A percentile compares a stretch with the other conserved stretches of the same genome.
These are phyloP conservation scores for Farysia itapuensis DNA, from an alignment of 1,284 basidiomycete genomes.

Conservation along the genomic window DNA sequence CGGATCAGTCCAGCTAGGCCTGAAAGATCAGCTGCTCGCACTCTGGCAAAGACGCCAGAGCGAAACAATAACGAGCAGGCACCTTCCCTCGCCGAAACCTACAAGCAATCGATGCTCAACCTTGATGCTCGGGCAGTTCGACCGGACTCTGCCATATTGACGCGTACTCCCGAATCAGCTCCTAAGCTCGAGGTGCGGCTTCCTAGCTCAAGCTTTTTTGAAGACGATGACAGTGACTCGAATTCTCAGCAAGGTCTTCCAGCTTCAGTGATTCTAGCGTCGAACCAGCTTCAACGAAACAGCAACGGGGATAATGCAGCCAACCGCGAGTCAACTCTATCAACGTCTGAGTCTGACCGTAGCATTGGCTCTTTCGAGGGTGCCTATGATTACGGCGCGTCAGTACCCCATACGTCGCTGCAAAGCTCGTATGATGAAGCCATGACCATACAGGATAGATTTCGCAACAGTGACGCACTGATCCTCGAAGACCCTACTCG, in stretches of 20 bases:
- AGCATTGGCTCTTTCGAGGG: constrained; percentile 3
- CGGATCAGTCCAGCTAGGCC: no score
- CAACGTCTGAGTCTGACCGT: not conserved
- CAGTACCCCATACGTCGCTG: constrained; percentile 1
- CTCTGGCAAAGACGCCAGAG: no score
- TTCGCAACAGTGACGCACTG: constrained; percentile 4
- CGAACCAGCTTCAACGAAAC: not conserved
- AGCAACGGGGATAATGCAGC: not conserved
- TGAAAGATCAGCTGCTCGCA: no score
- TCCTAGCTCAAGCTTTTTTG: constrained; percentile 26
- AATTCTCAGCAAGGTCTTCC: not conserved
- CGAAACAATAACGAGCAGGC: no score
- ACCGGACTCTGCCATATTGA: no score
- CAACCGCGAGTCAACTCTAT: no score
- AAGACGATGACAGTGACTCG: constrained; percentile 6
- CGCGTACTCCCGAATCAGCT: no score
- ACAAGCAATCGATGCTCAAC: no score
- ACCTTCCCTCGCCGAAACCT: no score
- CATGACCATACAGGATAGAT: constrained; percentile 11
- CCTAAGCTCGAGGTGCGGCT: constrained; percentile 33
- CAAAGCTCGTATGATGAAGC: constrained; percentile 17
- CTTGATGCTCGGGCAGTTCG: no score
- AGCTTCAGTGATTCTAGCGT: no score
- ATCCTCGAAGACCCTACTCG: constrained; percentile 3
- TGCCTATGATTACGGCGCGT: not conserved